phyloP scores from a whole-genome alignment of 768 basidiomycete genomes.

The Psilocybe subaeruginosa region DNA sequence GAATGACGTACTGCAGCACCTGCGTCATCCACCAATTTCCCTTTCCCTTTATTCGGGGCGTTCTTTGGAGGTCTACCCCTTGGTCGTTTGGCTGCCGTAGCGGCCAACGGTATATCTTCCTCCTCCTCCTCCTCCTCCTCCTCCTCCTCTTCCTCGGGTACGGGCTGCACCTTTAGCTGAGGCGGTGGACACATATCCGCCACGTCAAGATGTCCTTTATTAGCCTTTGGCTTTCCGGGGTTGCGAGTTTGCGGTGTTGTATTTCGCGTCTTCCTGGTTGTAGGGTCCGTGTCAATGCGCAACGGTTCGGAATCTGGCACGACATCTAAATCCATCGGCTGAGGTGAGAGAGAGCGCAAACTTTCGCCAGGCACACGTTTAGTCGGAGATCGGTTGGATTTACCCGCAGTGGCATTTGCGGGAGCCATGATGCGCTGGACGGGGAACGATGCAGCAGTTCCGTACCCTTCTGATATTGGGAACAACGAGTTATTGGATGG shows the following conservation, averaged over 20 bases:
- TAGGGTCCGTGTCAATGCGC: neutral
- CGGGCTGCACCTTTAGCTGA: constrained; percentile 2
- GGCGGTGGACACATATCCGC: constrained; percentile 11
- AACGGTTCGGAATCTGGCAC: constrained; percentile 64
- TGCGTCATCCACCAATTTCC: constrained; percentile 13
- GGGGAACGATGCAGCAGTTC: neutral
- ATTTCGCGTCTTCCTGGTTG: neutral
- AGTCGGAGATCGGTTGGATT: neutral
- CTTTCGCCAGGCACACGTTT: neutral
- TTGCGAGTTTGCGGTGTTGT: neutral
- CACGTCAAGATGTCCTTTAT: neutral
- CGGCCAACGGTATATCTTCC: constrained; percentile 49
- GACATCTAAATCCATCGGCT: constrained; percentile 42
- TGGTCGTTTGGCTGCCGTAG: constrained; percentile 7
- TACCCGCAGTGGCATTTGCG: neutral
- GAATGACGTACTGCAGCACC: neutral
- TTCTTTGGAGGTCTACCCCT: constrained; percentile 13
- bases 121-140: constrained; percentile 35
- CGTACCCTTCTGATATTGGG: neutral
- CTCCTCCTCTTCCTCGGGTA: constrained; percentile 21
- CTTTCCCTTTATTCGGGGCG: constrained; percentile 22
- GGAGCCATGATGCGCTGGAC: neutral
- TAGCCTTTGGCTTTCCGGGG: neutral
- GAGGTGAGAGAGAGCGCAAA: constrained; percentile 4
- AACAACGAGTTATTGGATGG: neutral